Evolutionary conservation across 2,329 filamentous ascomycete species (phyloP), one percentile per base, ranked within the genome.

Genomic region (Colletotrichum cereale): DNA sequence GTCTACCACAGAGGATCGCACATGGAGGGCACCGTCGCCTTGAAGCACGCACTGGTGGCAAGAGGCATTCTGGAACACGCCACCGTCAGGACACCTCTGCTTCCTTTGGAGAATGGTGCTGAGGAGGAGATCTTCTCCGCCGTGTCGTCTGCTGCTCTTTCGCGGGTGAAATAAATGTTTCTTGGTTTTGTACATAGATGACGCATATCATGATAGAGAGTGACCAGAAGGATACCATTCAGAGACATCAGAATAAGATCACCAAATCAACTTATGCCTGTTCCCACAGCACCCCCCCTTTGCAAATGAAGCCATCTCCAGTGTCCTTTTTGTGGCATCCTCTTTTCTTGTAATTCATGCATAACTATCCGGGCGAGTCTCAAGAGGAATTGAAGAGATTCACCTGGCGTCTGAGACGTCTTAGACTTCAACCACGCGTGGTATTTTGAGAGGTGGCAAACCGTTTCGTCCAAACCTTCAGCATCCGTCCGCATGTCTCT

Each of bases 1-100:
- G 85, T 88, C 0, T 87, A 88, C 74, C 86, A 88, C 76, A 83
- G 85, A 7, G 86, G 86, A 12, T 87, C 85, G 12, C 86, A 87
- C 68, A 87, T 87, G 86, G 86, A 87, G 77, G 86, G 86, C 2
- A 87, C 85, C 2, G 85, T 87, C 3, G 83, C 83, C 5, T 74
- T 87, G 29, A 88, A 87, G 78, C 85, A 87, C 70, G 85, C 85
- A 18, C 77, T 87, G 34, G 84, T 87, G 31, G 85, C 85, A 14
- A 76, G 86, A 14, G 86, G 86, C 2, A 86, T 87, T 42, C 72
- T 87, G 16, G 78, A 80, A 16, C 84, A 87, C 62, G 85, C 85
- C 14, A 87, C 85, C 3, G 85, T 87, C 3, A 78, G 85, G n/a
- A 85, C 85, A 10, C 84, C 84, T 31, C 71, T 86, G n/a, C 62